Percentiles rank a stretch among this genome's conserved stretches.
Conservation (phyloP, 345 rosid species). For the Dipteronia dyeriana region DNA sequence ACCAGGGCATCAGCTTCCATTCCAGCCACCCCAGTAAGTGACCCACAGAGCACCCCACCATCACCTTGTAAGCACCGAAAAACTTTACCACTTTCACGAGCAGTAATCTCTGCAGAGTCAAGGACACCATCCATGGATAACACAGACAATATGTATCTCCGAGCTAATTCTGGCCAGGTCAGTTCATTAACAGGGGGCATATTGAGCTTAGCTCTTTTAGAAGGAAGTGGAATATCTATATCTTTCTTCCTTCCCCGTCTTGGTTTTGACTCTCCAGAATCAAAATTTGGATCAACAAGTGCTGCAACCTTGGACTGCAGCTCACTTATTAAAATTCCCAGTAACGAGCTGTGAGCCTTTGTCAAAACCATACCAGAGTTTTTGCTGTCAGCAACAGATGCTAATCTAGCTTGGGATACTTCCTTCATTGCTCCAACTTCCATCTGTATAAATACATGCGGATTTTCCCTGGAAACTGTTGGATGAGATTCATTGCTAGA, state of each 20-base stretch:
- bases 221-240: constrained; percentile 49
- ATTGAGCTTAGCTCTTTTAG: constrained; percentile 65
- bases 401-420: constrained; percentile 34
- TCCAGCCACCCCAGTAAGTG: constrained; percentile 89
- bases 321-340: constrained; percentile 76
- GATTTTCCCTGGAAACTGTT: constrained; percentile 30
- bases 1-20: constrained; percentile 98
- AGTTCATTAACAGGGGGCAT: constrained; percentile 85
- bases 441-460: constrained; percentile 38
- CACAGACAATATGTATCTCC: constrained; percentile 79
- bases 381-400: constrained; percentile 38
- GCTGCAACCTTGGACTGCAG: constrained; percentile 91
- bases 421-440: constrained; percentile 46
- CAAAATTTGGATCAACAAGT: constrained; percentile 87
- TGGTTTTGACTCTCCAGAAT: constrained; percentile 75
- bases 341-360: constrained; percentile 62
- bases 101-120: constrained; percentile 78
- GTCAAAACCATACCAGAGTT: constrained; percentile 58
- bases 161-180: constrained; percentile 96
- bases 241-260: constrained; percentile 90
- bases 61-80: constrained; percentile 95
- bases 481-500: constrained; percentile 35
- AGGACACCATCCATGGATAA: constrained; percentile 81
- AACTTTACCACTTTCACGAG: constrained; percentile 85
- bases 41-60: constrained; percentile 96